Evolutionary conservation across 1,284 basidiomycete species (phyloP).

Genomic region (Sphaerobolus stellatus): DNA sequence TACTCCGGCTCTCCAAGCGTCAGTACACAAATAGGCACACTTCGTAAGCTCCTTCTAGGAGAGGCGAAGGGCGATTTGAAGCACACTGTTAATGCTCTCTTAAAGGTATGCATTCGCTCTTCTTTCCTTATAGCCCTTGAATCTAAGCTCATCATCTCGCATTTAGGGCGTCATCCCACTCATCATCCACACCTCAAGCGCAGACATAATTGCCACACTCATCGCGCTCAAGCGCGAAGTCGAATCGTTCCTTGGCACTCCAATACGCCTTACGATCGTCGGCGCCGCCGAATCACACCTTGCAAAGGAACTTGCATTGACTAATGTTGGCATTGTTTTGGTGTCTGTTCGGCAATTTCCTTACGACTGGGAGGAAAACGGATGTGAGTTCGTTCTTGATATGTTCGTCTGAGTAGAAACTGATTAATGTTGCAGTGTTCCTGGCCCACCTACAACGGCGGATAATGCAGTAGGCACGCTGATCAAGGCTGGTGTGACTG

Average conservation of each 20-base stretch:
- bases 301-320: conserved; percentile 70
- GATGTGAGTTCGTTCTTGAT: conserved; percentile 35
- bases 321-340: conserved; percentile 75
- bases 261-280: conserved; percentile 57
- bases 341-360: conserved; percentile 60
- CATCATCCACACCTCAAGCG: neutral
- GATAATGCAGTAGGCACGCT: conserved; percentile 67
- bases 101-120: conserved; percentile 34
- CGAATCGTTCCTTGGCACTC: conserved; percentile 43
- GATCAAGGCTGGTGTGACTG: conserved; percentile 64
- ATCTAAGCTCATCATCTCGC: neutral
- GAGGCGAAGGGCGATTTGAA: conserved; percentile 47
- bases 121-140: neutral
- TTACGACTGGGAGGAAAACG: conserved; percentile 54
- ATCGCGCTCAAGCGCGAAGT: conserved; percentile 74
- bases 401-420: conserved; percentile 1
- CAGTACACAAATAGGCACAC: conserved; percentile 44
- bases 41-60: conserved; percentile 62
- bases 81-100: conserved; percentile 54
- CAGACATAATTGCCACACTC: conserved; percentile 72
- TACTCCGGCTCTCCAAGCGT: conserved; percentile 50
- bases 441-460: conserved; percentile 73
- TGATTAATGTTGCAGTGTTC: conserved; percentile 42
- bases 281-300: conserved; percentile 78
- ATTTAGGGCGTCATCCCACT: neutral